Conservation (phyloP, 768 basidiomycete species). For the Russula compacta region DNA sequence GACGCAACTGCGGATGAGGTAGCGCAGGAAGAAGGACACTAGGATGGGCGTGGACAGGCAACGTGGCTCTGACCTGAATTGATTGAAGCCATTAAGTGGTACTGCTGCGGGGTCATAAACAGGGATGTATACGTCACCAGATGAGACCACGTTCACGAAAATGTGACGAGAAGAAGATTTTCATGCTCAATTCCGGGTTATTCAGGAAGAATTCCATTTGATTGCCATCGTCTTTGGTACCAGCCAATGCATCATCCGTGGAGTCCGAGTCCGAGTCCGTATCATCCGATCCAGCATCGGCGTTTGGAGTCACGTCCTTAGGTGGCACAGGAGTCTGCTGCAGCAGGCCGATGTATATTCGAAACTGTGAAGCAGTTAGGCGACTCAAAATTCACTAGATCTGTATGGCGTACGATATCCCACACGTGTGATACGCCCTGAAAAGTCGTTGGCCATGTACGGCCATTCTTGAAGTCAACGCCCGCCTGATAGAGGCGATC, state of each 20-base stretch:
- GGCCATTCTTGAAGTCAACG: conserved; percentile 41
- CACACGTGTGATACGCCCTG: conserved; percentile 37
- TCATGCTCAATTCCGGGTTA: conserved; percentile 49
- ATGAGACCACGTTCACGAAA: conserved; percentile 59
- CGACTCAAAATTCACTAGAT: background rate
- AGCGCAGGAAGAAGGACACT: conserved; percentile 50
- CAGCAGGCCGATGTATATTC: conserved; percentile 48
- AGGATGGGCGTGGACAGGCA: conserved; percentile 45
- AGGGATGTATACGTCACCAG: conserved; percentile 40
- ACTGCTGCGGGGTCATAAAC: conserved; percentile 12
- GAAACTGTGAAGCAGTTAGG: conserved; percentile 40
- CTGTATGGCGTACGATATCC: conserved; percentile 45
- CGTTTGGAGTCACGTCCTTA: conserved; percentile 19
- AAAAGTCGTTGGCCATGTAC: conserved; percentile 32
- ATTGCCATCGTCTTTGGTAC: conserved; percentile 14
- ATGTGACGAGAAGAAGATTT: conserved; percentile 62
- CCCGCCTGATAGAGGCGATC: conserved; percentile 56
- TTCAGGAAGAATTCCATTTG: conserved; percentile 44
- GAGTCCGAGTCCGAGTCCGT: conserved; percentile 24
- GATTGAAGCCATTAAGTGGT: background rate
- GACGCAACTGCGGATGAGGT: conserved; percentile 46
- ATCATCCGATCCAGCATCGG: conserved; percentile 16
- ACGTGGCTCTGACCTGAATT: conserved; percentile 37
- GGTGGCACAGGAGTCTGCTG: conserved; percentile 18
- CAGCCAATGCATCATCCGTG: conserved; percentile 26